These are phyloP conservation scores for Boletus semigastroideus DNA, from an alignment of 1,284 basidiomycete genomes.

Conservation along the genomic window DNA sequence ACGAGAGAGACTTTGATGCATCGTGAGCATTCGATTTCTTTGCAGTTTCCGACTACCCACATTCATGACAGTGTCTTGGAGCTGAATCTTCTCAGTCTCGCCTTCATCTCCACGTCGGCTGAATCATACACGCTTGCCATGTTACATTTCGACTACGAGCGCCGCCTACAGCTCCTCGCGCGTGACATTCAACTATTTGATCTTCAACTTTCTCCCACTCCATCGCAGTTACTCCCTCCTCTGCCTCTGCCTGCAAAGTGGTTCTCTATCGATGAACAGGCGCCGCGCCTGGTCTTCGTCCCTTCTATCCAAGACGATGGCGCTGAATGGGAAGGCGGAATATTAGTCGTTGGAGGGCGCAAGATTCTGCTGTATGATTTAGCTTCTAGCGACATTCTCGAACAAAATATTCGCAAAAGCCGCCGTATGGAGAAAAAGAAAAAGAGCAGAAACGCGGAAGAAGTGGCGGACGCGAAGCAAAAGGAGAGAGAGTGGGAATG, in stretches of 20 bases:
- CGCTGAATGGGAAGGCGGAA: constrained; percentile 51
- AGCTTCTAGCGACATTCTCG: constrained; percentile 44
- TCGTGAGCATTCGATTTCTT: constrained; percentile 47
- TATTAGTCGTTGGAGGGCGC: constrained; percentile 67
- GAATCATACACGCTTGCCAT: constrained; percentile 63
- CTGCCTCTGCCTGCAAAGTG: constrained; percentile 39
- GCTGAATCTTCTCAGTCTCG: constrained; percentile 69
- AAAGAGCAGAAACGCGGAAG: constrained; percentile 41
- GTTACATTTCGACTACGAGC: constrained; percentile 64
- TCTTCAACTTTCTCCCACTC: constrained; percentile 51
- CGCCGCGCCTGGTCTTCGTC: constrained; percentile 26
- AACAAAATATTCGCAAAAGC: constrained; percentile 53
- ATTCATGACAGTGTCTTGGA: constrained; percentile 60
- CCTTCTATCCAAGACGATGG: constrained; percentile 29
- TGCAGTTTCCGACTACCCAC: constrained; percentile 9
- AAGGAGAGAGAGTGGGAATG: constrained; percentile 57
- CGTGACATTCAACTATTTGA: constrained; percentile 54
- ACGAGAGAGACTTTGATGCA: constrained; percentile 59
- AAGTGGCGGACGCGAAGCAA: constrained; percentile 44
- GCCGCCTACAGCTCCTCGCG: constrained; percentile 57
- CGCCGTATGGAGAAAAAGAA: constrained; percentile 51
- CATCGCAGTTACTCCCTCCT: constrained; percentile 49
- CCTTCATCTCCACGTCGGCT: constrained; percentile 54
- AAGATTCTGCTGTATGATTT: constrained; percentile 62
- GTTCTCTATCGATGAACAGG: constrained; percentile 30